Conservation (phyloP, 495 filamentous ascomycete genomes). For the Evernia prunastri region DNA sequence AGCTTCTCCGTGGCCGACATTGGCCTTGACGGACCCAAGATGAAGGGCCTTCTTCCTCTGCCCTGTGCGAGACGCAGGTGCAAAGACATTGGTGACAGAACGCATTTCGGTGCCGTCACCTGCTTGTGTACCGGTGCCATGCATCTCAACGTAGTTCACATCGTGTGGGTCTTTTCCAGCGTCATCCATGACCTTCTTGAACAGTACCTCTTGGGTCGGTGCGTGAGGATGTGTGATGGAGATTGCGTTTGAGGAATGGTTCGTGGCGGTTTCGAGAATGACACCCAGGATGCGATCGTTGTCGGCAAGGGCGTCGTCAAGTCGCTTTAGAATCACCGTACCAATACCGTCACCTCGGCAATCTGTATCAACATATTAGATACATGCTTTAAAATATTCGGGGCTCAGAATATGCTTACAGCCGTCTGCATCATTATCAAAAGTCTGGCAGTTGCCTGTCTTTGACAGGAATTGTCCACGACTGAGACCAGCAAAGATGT, state of each 20-base stretch:
- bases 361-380: slow-evolving; percentile 28
- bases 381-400: background rate
- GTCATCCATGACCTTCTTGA: slow-evolving; percentile 58
- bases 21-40: slow-evolving; percentile 81
- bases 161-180: slow-evolving; percentile 66
- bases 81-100: slow-evolving; percentile 74
- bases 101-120: slow-evolving; percentile 76
- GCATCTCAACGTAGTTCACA: slow-evolving; percentile 79
- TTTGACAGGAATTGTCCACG: slow-evolving; percentile 71
- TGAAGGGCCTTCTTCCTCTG: slow-evolving; percentile 64
- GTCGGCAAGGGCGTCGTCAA: slow-evolving; percentile 68
- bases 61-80: slow-evolving; percentile 59
- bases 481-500: slow-evolving; percentile 78
- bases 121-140: slow-evolving; percentile 82
- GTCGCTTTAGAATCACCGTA: slow-evolving; percentile 68
- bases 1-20: slow-evolving; percentile 84
- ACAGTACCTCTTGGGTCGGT: slow-evolving; percentile 65
- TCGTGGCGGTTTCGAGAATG: slow-evolving; percentile 63
- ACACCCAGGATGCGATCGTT: slow-evolving; percentile 72
- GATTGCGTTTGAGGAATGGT: slow-evolving; percentile 70
- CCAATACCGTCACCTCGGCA: slow-evolving; percentile 72
- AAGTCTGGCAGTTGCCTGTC: slow-evolving; percentile 76
- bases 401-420: slow-evolving; percentile 27
- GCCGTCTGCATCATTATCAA: slow-evolving; percentile 71
- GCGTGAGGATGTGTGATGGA: slow-evolving; percentile 83